Conservation (phyloP, 208 protist genomes). For the Vickermania ingenoplastis region DNA sequence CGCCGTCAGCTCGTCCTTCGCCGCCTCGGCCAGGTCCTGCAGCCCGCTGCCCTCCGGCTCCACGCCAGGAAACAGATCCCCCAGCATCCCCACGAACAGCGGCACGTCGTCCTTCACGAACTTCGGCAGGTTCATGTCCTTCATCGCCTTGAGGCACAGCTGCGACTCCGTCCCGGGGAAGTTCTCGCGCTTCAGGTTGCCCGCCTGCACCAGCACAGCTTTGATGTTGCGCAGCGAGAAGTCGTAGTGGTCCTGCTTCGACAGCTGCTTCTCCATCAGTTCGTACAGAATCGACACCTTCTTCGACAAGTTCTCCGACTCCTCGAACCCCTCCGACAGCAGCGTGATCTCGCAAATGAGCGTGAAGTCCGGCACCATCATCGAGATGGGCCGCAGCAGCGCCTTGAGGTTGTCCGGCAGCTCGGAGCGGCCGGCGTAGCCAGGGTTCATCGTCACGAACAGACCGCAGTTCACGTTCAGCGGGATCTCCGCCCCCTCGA, state of each 20-base stretch:
- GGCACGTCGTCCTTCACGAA: slow-evolving; percentile 95
- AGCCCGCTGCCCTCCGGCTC: slow-evolving; percentile 67
- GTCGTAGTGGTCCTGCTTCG: slow-evolving; percentile 98
- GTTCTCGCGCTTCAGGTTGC: slow-evolving; percentile 88
- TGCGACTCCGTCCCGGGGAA: slow-evolving; percentile 90
- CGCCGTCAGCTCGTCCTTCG: slow-evolving; percentile 58
- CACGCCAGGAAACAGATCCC: slow-evolving; percentile 95
- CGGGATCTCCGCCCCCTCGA: slow-evolving; percentile 92
- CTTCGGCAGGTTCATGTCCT: slow-evolving; percentile 97
- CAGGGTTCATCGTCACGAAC: slow-evolving; percentile 99
- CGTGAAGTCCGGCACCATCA: slow-evolving; percentile 97
- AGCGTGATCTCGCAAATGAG: slow-evolving; percentile 98
- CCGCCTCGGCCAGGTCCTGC: slow-evolving; percentile 75
- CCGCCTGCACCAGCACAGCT: slow-evolving; percentile 93
- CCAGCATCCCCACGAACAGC: slow-evolving; percentile 93
- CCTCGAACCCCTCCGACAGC: slow-evolving; percentile 95
- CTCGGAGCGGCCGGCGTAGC: slow-evolving; percentile 97
- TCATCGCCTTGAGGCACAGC: slow-evolving; percentile 93
- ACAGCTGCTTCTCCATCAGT: slow-evolving; percentile 96
- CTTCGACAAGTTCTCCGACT: slow-evolving; percentile 89
- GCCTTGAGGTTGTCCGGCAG: slow-evolving; percentile 98
- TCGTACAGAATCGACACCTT: slow-evolving; percentile 97
- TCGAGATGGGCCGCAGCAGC: slow-evolving; percentile 96
- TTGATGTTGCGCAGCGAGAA: slow-evolving; percentile 98
- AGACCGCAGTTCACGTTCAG: slow-evolving; percentile 95